Base-by-base conservation (phyloP, 306 rosid species). In the Vigna nakashimae region DNA sequence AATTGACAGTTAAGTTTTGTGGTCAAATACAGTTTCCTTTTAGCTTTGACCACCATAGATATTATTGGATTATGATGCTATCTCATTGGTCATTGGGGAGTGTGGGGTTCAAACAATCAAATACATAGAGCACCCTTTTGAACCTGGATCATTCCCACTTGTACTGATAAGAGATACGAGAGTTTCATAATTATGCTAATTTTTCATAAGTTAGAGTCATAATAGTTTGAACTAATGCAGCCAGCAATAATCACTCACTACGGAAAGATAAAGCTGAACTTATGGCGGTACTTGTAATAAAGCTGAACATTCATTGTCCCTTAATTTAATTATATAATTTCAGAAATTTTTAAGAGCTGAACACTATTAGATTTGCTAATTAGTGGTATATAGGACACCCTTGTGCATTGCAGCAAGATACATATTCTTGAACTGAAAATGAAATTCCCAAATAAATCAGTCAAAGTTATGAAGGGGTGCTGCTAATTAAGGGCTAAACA, bases 301-400 rank as follows among this genome's bases (percentile, higher is more conserved):
- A 63, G 59, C 58, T 38, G 17, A 71, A 12, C 57, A 70, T 32
- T 51, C 62, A 71, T 71, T 18, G 10, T 56, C 24, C 22, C 24
- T 64, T 0, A 71, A 38, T 40, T 46, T 70, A 24, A 50, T 70
- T 30, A 4, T 30, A 30, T 5, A 30, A 30, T 30, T 30, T 30
- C 32, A 30, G 32, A 16, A 49, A 26, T 50, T 30, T 69, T 80
- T 15, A 52, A 51, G 74, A 32, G 42, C 12, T 69, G 68, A 15
- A 36, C 18, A 7, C 4, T 30, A 80, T 46, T 66, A 74, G 66
- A 22, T 53, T 64, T 73, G 64, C 42, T 67, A 36, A 49, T 59
- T n/a, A 67, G 65, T 80, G 69, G 42, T 64, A 55, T 64, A 55
- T 24, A 13, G 59, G 51, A 48, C 72, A 63, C 12, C 58, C 28